Evolutionary conservation across 2,329 filamentous ascomycete genomes (phyloP).

Genomic region (Paecilomyces niveus): DNA sequence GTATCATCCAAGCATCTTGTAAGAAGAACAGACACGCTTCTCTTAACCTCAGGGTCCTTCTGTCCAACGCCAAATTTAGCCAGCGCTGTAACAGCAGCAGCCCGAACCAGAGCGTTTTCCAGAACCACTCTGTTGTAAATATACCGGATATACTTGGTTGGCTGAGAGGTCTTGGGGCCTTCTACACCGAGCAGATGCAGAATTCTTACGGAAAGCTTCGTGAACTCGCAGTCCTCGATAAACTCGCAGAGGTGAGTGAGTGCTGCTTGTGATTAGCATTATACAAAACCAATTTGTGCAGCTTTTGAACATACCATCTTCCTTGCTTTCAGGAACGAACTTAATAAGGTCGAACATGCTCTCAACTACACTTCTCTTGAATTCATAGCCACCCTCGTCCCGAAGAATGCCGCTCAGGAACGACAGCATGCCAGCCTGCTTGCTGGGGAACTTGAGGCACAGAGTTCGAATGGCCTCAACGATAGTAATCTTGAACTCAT

Average conservation of each 20-base stretch:
- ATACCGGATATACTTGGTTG: constrained; percentile 97
- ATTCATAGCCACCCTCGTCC: constrained; percentile 96
- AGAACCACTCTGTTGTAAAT: constrained; percentile 98
- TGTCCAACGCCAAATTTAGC: constrained; percentile 97
- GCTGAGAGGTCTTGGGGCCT: constrained; percentile 88
- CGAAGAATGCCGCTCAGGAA: constrained; percentile 96
- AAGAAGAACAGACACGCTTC: constrained; percentile 85
- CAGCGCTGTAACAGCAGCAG: constrained; percentile 88
- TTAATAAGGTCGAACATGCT: constrained; percentile 99
- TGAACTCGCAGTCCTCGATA: constrained; percentile 99
- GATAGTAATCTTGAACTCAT: constrained; percentile 99
- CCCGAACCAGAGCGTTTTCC: constrained; percentile 92
- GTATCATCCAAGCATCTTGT: constrained; percentile 92
- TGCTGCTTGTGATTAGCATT: constrained; percentile 42
- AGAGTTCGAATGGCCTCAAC: constrained; percentile 95
- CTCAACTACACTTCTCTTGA: constrained; percentile 95
- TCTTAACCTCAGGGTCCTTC: constrained; percentile 93
- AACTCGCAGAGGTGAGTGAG: constrained; percentile 96
- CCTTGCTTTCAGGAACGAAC: constrained; percentile 83
- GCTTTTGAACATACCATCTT: constrained; percentile 45
- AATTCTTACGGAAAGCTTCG: constrained; percentile 91
- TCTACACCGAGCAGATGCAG: constrained; percentile 89
- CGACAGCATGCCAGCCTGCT: constrained; percentile 94
- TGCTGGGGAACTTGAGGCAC: constrained; percentile 95
- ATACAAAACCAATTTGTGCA: background rate